phyloP scores from a whole-genome alignment of 2,329 filamentous ascomycete species.

The Ophiostoma perfectum region DNA sequence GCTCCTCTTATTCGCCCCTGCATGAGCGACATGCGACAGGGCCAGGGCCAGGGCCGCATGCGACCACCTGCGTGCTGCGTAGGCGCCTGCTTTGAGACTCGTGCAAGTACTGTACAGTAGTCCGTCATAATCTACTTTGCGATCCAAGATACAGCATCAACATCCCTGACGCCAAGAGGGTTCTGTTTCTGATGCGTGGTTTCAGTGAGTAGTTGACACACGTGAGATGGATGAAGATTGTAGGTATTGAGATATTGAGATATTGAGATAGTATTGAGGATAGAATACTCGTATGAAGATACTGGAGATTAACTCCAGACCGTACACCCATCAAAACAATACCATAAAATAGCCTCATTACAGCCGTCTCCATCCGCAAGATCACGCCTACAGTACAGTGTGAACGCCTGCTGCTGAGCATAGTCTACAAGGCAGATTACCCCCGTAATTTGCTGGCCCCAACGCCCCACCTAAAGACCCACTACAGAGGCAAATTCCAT shows the following conservation, averaged over 20 bases:
- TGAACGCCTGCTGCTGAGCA: not conserved
- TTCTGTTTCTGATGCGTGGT: slow-evolving; percentile 5
- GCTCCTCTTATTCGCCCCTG: not conserved
- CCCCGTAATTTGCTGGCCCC: too few species aligned
- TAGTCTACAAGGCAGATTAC: not conserved
- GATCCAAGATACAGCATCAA: too few species aligned
- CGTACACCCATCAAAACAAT: not conserved
- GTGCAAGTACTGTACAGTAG: not conserved
- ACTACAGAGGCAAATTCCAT: slow-evolving; percentile 6
- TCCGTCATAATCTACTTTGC: too few species aligned
- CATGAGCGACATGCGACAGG: not conserved
- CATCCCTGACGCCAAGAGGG: not conserved
- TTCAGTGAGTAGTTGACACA: not conserved
- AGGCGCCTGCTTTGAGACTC: not conserved
- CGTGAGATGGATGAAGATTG: not conserved
- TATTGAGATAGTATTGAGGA: not conserved
- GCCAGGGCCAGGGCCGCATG: not conserved
- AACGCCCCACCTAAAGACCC: not conserved
- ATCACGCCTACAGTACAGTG: not conserved
- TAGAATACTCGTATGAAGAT: not conserved
- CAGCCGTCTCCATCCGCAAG: not conserved
- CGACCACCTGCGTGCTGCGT: not conserved
- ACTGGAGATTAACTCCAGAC: not conserved
- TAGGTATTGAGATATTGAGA: not conserved
- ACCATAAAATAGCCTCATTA: not conserved